Percentiles rank a stretch among this genome's conserved stretches.
These are phyloP conservation scores for Citrus sinensis DNA, from an alignment of 345 rosid genomes.

Conservation along the genomic window DNA sequence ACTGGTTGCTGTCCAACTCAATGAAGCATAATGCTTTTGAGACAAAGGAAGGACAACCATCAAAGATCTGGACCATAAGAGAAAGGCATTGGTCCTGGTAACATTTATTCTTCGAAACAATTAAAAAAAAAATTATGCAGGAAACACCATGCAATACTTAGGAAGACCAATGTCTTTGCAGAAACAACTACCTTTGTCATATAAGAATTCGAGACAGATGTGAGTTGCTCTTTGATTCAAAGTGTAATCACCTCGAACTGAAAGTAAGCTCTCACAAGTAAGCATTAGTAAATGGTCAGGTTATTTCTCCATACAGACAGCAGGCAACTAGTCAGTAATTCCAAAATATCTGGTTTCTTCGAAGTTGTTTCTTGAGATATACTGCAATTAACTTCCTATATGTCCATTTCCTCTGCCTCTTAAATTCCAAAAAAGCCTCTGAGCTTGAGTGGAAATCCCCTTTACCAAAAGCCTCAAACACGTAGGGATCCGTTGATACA, in stretches of 20 bases:
- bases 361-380: conserved; percentile 56
- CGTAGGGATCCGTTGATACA: conserved; percentile 53
- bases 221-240: background rate
- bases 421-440: conserved; percentile 75
- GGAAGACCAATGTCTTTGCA: background rate
- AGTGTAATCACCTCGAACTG: background rate
- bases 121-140: background rate
- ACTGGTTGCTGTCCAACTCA: background rate
- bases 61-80: background rate
- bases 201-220: background rate
- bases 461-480: conserved; percentile 73
- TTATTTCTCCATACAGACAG: background rate
- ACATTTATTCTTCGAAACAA: background rate
- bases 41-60: background rate
- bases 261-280: background rate
- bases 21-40: background rate
- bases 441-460: conserved; percentile 75
- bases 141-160: background rate
- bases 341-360: conserved; percentile 81
- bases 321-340: conserved; percentile 46
- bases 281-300: background rate
- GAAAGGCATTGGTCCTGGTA: background rate
- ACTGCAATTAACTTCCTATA: conserved; percentile 53
- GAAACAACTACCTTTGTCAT: conserved; percentile 1
- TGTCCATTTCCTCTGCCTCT: conserved; percentile 46